These are phyloP conservation scores for Clavulina sp. DNA, from an alignment of 768 basidiomycete genomes.

Conservation along the genomic window DNA sequence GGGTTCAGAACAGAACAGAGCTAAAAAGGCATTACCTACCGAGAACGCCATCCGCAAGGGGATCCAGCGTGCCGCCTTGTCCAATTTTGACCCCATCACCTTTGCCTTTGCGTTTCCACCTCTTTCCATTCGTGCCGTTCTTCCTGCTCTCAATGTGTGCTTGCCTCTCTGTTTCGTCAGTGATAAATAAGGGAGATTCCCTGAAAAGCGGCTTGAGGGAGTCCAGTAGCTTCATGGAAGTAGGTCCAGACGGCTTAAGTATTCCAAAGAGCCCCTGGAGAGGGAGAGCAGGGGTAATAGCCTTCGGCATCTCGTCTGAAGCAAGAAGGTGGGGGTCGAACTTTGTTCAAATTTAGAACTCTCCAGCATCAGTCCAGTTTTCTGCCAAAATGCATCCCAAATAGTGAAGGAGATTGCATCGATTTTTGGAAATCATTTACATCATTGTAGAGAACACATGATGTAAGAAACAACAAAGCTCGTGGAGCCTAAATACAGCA, in stretches of 20 bases:
- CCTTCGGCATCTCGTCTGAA: slow-evolving; percentile 77
- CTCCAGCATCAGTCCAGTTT: too few relatives aligned
- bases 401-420: too few relatives aligned
- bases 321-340: too few relatives aligned
- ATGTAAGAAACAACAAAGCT: too few relatives aligned
- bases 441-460: too few relatives aligned
- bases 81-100: slow-evolving; percentile 58
- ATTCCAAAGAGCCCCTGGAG: slow-evolving; percentile 74
- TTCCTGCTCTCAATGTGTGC: slow-evolving; percentile 22
- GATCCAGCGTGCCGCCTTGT: slow-evolving; percentile 91
- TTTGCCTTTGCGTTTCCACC: slow-evolving; percentile 29
- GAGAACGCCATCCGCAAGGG: slow-evolving; percentile 86
- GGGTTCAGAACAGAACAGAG: too few relatives aligned
- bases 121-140: slow-evolving; percentile 34
- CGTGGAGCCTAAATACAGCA: too few relatives aligned
- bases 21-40: slow-evolving; percentile 29
- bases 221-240: slow-evolving; percentile 82
- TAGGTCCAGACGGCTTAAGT: slow-evolving; percentile 80
- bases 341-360: too few relatives aligned
- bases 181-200: slow-evolving; percentile 58
- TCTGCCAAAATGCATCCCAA: too few relatives aligned
- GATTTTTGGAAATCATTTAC: too few relatives aligned
- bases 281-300: slow-evolving; percentile 33
- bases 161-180: background rate
- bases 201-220: slow-evolving; percentile 64